phyloP scores from a whole-genome alignment of 2,329 filamentous ascomycete species.

The Aspergillus flavus region DNA sequence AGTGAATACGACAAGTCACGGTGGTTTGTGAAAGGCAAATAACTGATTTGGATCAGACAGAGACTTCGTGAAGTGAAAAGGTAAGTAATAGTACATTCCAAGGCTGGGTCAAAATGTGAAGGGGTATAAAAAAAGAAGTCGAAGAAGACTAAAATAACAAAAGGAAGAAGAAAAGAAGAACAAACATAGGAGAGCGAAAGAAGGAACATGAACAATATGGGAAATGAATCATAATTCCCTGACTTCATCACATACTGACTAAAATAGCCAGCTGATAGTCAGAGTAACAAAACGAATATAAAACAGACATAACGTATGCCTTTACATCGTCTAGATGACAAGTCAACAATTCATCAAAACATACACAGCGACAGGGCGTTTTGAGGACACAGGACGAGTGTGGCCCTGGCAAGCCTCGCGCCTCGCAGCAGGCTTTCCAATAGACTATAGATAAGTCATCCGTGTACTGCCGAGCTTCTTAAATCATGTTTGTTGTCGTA shows the following conservation, averaged over 20 bases:
- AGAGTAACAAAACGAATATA: background rate
- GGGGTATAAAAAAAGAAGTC: slow-evolving; percentile 26
- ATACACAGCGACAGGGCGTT: background rate
- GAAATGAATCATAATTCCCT: background rate
- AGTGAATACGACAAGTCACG: background rate
- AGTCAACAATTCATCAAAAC: background rate
- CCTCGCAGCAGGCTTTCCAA: slow-evolving; percentile 28
- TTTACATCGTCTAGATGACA: background rate
- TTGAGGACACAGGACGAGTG: background rate
- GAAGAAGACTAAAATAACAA: slow-evolving; percentile 12
- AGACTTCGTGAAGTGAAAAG: slow-evolving; percentile 21
- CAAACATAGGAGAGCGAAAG: slow-evolving; percentile 9
- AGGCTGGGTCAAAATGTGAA: slow-evolving; percentile 16
- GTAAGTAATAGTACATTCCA: slow-evolving; percentile 25
- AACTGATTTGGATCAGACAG: slow-evolving; percentile 15
- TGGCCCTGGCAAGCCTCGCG: slow-evolving; percentile 6
- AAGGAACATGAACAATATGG: background rate
- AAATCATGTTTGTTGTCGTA: slow-evolving; percentile 39
- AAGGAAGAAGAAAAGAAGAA: slow-evolving; percentile 11
- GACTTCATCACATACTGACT: background rate
- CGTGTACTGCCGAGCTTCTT: slow-evolving; percentile 17
- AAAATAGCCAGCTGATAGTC: background rate
- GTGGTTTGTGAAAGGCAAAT: background rate
- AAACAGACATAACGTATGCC: background rate
- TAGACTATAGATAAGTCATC: slow-evolving; percentile 23